Conservation (phyloP, 139 green algal species). For the Picochlorum sp. region DNA sequence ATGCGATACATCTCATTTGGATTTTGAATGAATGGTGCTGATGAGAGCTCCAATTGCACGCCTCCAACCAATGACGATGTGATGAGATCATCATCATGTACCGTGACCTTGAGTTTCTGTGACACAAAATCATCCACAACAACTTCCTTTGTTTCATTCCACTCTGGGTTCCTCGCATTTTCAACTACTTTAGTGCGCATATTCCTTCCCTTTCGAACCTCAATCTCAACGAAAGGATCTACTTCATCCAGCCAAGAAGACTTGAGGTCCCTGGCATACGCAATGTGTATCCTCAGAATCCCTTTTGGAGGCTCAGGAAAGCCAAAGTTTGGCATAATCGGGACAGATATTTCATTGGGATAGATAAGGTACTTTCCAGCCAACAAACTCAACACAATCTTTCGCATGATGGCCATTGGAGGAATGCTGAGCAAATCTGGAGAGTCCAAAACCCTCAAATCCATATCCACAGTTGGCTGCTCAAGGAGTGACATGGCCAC, state of each 20-base stretch:
- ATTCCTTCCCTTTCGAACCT: constrained; percentile 4
- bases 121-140: constrained; percentile 31
- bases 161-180: constrained; percentile 42
- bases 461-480: constrained; percentile 18
- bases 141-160: constrained; percentile 53
- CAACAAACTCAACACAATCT: constrained; percentile 27
- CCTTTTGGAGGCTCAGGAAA: constrained; percentile 35
- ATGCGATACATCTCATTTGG: background rate
- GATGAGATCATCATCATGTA: constrained; percentile 36
- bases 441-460: constrained; percentile 11
- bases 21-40: constrained; percentile 11
- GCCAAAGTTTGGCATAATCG: constrained; percentile 71
- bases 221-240: constrained; percentile 38
- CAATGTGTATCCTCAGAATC: constrained; percentile 38
- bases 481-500: constrained; percentile 52
- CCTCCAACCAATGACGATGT: constrained; percentile 8
- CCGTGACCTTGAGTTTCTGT: constrained; percentile 40
- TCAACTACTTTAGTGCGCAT: constrained; percentile 19
- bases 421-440: constrained; percentile 66
- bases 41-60: constrained; percentile 6
- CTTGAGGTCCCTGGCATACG: constrained; percentile 25
- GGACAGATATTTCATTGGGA: constrained; percentile 56
- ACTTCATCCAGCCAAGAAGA: constrained; percentile 32
- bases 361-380: constrained; percentile 48
- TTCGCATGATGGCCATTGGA: constrained; percentile 16